Base-by-base conservation (phyloP, 192 early-diverging fungal genomes). In the Coemansia sp. region DNA sequence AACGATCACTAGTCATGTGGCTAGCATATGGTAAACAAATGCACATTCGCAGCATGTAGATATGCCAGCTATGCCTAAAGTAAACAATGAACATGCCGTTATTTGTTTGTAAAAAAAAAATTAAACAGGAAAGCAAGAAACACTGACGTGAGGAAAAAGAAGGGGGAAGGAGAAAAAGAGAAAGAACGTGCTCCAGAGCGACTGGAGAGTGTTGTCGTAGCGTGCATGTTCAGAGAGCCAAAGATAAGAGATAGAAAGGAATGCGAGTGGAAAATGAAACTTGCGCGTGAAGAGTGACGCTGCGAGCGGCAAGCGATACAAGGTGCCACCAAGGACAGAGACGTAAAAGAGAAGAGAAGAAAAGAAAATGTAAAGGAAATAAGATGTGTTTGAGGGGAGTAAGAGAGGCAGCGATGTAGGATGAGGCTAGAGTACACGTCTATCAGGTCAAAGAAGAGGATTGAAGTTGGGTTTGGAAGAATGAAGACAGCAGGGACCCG, bases 341-440 rank as follows among this genome's bases (percentile, higher is more conserved):
- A 47, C 51, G 20, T 53, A 20, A 53, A 60, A 41, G 54, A 51
- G 45, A 51, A 43, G 25, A 65, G 53, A 42, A 36, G 46, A 20
- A 59, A 35, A 29, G 19, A 42, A 57, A 35, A 43, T 40, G 29
- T 41, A 49, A 67, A 43, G 54, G 56, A 45, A 31, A 39, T 40
- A 42, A 64, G 22, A 38, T 25, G 49, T 14, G 49, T 24, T 54
- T 35, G 25, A 42, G 31, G 46, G 27, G 27, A 54, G 53, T 53
- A 54, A 22, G 59, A 36, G 59, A 60, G 56, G 46, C 59, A 68
- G 66, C 36, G 32, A 46, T 36, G 57, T 62, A 60, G 56, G n/a
- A 53, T 60, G 60, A 63, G 65, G 65, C 60, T 71, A 77, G 60
- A 77, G 70, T 68, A 77, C 68, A 77, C 65, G 62, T 77, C 69